Evolutionary conservation across 352 stramenopile genomes (phyloP), one percentile per base, ranked within the genome.

Genomic region (Globisporangium nagaii): DNA sequence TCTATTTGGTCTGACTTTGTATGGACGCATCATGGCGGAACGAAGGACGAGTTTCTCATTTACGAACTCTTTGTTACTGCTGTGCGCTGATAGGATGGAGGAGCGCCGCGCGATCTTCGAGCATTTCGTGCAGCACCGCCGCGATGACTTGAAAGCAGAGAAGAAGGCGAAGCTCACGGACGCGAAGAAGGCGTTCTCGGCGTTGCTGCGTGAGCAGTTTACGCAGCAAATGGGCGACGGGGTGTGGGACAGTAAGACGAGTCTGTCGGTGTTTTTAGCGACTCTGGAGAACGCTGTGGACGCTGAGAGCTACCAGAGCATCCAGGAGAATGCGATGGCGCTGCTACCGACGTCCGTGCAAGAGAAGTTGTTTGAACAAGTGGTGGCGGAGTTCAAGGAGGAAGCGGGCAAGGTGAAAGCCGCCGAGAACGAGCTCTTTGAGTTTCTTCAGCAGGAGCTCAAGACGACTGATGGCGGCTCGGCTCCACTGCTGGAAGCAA

Each of bases 21-120:
- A 50, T 51, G 5, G 7, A 53, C 34, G 53, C 20, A 55, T 34
- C n/a, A n/a, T n/a, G n/a, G n/a, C n/a, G n/a, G n/a, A n/a, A n/a
- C n/a, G n/a, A n/a, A n/a, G n/a, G n/a, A n/a, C n/a, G n/a, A n/a
- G n/a, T n/a, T n/a, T n/a, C n/a, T n/a, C n/a, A n/a, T n/a, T n/a
- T n/a, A n/a, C n/a, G n/a, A n/a, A n/a, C n/a, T n/a, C n/a, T n/a
- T 52, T 25, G 35, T 34, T 22, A 50, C 45, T 56, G 20, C 1
- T 58, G 19, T 62, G 3, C 25, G 2, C 20, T n/a, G 11, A 31
- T 37, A 86, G 75, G 10, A 93, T 93, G 83, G 77, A 91, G 30
- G 77, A 91, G 49, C 79, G 83, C 1, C 79, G 77, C 19, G 75
- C 73, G 25, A 80, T 90, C 62, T 93, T 89, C 59, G 79, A 93